Conservation (phyloP, 805 yeast species). For the Lachancea mirantina region DNA sequence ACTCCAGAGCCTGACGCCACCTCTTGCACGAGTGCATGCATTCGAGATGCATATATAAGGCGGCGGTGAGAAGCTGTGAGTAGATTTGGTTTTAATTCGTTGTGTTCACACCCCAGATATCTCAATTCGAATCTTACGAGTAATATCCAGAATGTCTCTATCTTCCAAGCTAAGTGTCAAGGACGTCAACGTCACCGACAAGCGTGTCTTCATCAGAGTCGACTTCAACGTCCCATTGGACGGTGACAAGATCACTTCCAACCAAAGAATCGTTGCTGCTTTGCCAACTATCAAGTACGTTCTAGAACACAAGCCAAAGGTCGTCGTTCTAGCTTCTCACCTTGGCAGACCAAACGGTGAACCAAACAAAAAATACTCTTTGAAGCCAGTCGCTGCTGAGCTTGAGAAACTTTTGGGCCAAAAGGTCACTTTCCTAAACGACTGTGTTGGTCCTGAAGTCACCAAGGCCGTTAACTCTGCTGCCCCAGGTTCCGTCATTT, state of each 20-base stretch:
- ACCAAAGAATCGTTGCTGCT: conserved; percentile 99
- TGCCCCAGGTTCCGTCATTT: conserved; percentile 71
- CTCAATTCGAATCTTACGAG: conserved; percentile 1
- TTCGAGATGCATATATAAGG: too few species aligned
- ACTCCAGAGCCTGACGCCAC: too few species aligned
- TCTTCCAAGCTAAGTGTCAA: conserved; percentile 88
- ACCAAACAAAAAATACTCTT: conserved; percentile 73
- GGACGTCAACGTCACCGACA: conserved; percentile 78
- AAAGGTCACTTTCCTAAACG: conserved; percentile 74
- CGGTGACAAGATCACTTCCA: conserved; percentile 95
- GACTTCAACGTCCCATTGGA: conserved; percentile 95
- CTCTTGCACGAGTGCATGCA: too few species aligned
- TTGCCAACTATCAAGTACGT: conserved; percentile 97
- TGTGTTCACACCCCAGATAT: too few species aligned
- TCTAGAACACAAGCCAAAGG: conserved; percentile 84
- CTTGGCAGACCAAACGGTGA: conserved; percentile 99
- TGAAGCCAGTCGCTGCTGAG: conserved; percentile 90
- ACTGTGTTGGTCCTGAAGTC: conserved; percentile 90
- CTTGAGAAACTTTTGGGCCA: conserved; percentile 67
- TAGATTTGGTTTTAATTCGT: too few species aligned
- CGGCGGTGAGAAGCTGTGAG: too few species aligned
- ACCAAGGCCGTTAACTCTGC: conserved; percentile 71
- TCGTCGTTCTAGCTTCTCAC: conserved; percentile 89
- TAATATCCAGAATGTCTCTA: conserved; percentile 62
- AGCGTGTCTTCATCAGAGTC: conserved; percentile 98